Evolutionary conservation across 345 rosid genomes (phyloP).

Genomic region (Salix caprea): DNA sequence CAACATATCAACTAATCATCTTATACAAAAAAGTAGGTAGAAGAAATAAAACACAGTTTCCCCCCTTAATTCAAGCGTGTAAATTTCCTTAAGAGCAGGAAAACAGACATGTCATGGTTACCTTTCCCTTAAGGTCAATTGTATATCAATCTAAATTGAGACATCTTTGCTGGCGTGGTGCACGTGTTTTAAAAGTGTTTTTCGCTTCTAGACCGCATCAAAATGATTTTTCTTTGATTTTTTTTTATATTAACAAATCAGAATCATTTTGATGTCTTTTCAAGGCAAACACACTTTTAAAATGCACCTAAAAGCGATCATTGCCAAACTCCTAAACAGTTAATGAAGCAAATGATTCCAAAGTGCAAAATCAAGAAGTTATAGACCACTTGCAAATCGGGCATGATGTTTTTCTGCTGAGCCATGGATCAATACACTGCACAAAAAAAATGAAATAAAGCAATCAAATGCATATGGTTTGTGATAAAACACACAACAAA

Average conservation of each 20-base stretch:
- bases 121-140: not conserved
- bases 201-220: too few species aligned
- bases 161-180: not conserved
- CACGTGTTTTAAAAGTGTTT: too few species aligned
- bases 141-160: not conserved
- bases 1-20: not conserved
- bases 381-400: slow-evolving; percentile 86
- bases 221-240: too few species aligned
- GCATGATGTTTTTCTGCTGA: slow-evolving; percentile 65
- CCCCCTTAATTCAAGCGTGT: too few species aligned
- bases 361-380: slow-evolving; percentile 19
- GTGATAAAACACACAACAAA: not conserved
- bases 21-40: too few species aligned
- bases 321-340: accelerated
- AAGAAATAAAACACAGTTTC: too few species aligned
- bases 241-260: too few species aligned
- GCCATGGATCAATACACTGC: slow-evolving; percentile 99
- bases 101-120: not conserved
- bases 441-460: not conserved
- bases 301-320: too few species aligned
- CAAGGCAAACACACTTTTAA: too few species aligned
- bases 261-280: too few species aligned
- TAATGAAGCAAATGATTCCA: not conserved
- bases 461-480: slow-evolving; percentile 7
- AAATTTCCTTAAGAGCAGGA: too few species aligned